A percentile compares a stretch with the other conserved stretches of the same genome.
Conservation (phyloP, 2,329 filamentous ascomycete genomes). For the Parascedosporium putredinis region DNA sequence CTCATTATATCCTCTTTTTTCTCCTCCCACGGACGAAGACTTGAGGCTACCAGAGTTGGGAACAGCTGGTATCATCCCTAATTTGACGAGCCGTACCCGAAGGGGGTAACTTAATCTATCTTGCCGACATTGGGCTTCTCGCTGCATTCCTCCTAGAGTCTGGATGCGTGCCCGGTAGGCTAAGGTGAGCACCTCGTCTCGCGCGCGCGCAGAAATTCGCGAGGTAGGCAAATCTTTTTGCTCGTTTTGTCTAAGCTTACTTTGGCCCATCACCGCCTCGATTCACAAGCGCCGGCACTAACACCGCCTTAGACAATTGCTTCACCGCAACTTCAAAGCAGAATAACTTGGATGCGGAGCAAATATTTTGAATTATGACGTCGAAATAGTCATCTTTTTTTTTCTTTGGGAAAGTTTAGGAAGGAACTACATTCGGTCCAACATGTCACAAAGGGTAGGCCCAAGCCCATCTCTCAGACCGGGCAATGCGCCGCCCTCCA, state of each 20-base stretch:
- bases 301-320: neutral
- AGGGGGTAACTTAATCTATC: slow-evolving; percentile 7
- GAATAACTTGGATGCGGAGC: neutral
- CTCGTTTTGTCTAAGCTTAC: neutral
- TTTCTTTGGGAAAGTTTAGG: neutral
- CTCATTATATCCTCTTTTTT: neutral
- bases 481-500: neutral
- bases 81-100: neutral
- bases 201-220: neutral
- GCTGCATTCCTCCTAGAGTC: neutral
- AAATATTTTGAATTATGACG: neutral
- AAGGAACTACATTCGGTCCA: neutral
- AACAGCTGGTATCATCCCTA: neutral
- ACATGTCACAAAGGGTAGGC: slow-evolving; percentile 2
- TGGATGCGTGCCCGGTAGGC: neutral
- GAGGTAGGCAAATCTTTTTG: neutral
- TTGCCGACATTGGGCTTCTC: neutral
- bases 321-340: neutral
- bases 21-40: neutral
- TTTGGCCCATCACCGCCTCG: neutral
- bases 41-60: neutral
- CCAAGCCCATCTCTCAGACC: slow-evolving; percentile 1
- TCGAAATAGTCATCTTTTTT: too few relatives aligned
- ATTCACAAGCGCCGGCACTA: neutral
- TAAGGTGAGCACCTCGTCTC: slow-evolving; percentile 1